A percentile compares a stretch with the other conserved stretches of the same genome.
Evolutionary conservation across 2,329 filamentous ascomycete species (phyloP).

Genomic region (Alternaria panax): DNA sequence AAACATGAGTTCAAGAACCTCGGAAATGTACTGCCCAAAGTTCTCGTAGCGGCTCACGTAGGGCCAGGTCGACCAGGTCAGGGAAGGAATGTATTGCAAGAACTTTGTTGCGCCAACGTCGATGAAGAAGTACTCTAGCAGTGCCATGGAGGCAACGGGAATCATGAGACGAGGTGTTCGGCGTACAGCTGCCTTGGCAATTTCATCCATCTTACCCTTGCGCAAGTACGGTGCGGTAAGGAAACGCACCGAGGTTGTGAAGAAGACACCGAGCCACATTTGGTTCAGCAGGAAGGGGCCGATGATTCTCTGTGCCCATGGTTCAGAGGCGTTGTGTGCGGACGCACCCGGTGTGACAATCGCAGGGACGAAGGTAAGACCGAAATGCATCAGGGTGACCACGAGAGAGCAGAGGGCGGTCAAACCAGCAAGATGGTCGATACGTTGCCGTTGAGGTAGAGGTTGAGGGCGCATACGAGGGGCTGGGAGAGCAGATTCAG

Average conservation of each 20-base stretch:
- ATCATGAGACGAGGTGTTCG: conserved; percentile 57
- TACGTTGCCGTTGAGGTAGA: conserved; percentile 39
- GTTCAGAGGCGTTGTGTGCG: conserved; percentile 52
- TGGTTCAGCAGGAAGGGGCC: conserved; percentile 56
- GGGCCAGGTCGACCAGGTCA: conserved; percentile 59
- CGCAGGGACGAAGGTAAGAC: conserved; percentile 53
- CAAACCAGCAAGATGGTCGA: conserved; percentile 58
- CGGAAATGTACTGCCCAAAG: conserved; percentile 54
- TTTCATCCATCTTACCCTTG: conserved; percentile 52
- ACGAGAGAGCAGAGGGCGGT: conserved; percentile 55
- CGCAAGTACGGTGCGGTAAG: conserved; percentile 53
- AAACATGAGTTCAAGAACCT: conserved; percentile 56
- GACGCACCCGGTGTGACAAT: conserved; percentile 46
- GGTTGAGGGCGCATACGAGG: conserved; percentile 40
- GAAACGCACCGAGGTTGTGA: conserved; percentile 59
- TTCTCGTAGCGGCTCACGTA: conserved; percentile 53
- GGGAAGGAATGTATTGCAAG: conserved; percentile 55
- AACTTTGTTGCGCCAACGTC: conserved; percentile 54
- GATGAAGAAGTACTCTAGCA: conserved; percentile 58
- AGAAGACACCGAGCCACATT: conserved; percentile 59
- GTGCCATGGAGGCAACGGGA: conserved; percentile 54
- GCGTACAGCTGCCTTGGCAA: conserved; percentile 55
- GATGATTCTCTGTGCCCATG: conserved; percentile 53
- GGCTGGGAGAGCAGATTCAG: conserved; percentile 38
- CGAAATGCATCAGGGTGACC: conserved; percentile 57